These are phyloP conservation scores for Clarireedia paspali DNA, from an alignment of 2,329 filamentous ascomycete genomes.

Conservation along the genomic window DNA sequence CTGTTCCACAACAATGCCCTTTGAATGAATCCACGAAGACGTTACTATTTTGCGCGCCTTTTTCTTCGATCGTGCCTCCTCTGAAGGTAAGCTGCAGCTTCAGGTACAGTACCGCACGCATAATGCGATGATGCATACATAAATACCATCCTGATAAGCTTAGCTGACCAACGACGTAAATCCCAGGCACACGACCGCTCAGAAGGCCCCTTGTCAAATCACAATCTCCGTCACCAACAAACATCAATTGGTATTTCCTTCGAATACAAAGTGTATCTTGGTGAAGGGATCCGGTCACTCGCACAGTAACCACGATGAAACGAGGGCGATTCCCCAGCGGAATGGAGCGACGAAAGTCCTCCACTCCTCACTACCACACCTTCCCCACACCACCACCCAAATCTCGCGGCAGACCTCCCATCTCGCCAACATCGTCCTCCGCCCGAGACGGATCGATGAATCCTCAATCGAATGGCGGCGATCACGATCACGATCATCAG, in stretches of 20 bases:
- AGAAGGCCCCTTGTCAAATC: neutral
- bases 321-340: conserved; percentile 1
- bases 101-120: too few relatives aligned
- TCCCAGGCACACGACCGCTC: neutral
- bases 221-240: neutral
- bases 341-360: conserved; percentile 29
- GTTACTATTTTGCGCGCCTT: neutral
- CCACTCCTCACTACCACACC: conserved; percentile 65
- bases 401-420: conserved; percentile 42
- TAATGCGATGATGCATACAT: too few relatives aligned
- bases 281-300: too few relatives aligned
- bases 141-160: too few relatives aligned
- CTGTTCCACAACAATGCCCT: too few relatives aligned
- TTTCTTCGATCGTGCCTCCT: neutral
- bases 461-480: conserved; percentile 28
- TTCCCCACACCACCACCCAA: conserved; percentile 70
- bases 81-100: neutral
- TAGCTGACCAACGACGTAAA: too few relatives aligned
- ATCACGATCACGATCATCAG: conserved; percentile 27
- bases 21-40: neutral
- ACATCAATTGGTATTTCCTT: neutral
- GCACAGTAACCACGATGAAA: neutral
- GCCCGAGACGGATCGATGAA: conserved; percentile 25
- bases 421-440: conserved; percentile 28
- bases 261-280: neutral